Evolutionary conservation across 192 early-diverging fungal species (phyloP), one percentile per base, ranked within the genome.

Genomic region (Dimargaris xerosporica): DNA sequence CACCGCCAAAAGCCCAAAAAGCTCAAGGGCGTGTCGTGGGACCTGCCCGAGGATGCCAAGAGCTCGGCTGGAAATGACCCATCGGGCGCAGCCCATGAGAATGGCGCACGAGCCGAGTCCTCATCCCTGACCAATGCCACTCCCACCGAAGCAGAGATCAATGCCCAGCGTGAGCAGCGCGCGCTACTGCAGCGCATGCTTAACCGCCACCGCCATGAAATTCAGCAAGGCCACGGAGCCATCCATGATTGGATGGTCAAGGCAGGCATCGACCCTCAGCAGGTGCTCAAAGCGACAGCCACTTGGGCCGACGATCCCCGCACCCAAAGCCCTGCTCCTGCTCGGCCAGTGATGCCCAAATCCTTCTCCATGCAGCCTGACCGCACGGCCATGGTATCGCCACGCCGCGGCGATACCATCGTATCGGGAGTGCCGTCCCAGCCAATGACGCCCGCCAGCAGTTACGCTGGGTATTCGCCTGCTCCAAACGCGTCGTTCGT

Each of bases 221-320:
- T 60, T 34, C 13, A 25, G 43, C 39, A 60, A 28, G 58, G 58
- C 19, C 58, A 60, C 16, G 58, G 58, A 5, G 58, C 42, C 31
- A 60, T 60, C 43, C 58, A 60, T 41, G 17, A 41, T 10, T 60
- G 58, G 58, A 60, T 60, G 58, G 39, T 60, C 10, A 60, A 60
- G 16, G 19, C 34, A 6, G 58, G 58, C 28, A 60, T 60, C 30
- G 42, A 60, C 39, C 58, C 58, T n/a, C 5, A 43, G 21, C 11
- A 19, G 3, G 52, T 53, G 21, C 52, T 53, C 4, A 12, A 26
- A 12, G 52, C 19, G 2, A 26, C 52, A 26, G 52, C 52, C 23
- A 53, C 17, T 11, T 48, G 47, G 17, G 26, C 19, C 10, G 52
- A 53, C 11, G 25, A 19, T 13, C 11, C n/a, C 25, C 21, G 21